Conservation (phyloP, 768 basidiomycete species). For the Naganishia vaughanmartiniae region DNA sequence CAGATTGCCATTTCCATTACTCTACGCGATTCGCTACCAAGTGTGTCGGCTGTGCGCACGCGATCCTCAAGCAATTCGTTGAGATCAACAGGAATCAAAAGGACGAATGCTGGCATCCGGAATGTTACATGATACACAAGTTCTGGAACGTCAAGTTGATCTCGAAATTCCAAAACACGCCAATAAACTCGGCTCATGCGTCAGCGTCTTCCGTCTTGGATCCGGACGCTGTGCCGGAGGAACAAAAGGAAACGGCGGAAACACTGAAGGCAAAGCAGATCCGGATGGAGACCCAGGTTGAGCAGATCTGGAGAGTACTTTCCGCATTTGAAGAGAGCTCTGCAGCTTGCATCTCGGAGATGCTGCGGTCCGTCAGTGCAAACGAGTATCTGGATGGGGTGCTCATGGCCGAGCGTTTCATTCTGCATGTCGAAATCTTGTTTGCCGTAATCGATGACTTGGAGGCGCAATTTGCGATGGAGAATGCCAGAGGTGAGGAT, state of each 20-base stretch:
- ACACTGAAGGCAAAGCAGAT: slow-evolving; percentile 85
- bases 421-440: slow-evolving; percentile 93
- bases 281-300: slow-evolving; percentile 94
- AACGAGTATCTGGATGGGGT: slow-evolving; percentile 95
- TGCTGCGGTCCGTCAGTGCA: slow-evolving; percentile 95
- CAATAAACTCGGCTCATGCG: slow-evolving; percentile 45
- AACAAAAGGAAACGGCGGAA: slow-evolving; percentile 69
- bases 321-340: slow-evolving; percentile 99
- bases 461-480: slow-evolving; percentile 75
- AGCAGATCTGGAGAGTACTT: slow-evolving; percentile 97
- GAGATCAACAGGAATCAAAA: slow-evolving; percentile 98
- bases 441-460: slow-evolving; percentile 97
- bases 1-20: slow-evolving; percentile 94
- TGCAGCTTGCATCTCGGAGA: slow-evolving; percentile 97
- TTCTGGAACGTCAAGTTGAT: slow-evolving; percentile 94
- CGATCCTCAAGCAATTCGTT: slow-evolving; percentile 98
- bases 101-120: slow-evolving; percentile 99
- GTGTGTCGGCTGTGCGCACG: slow-evolving; percentile 94
- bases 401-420: slow-evolving; percentile 97
- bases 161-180: slow-evolving; percentile 49
- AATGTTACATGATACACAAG: slow-evolving; percentile 99
- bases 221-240: slow-evolving; percentile 67
- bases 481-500: slow-evolving; percentile 76
- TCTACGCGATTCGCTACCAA: slow-evolving; percentile 98
- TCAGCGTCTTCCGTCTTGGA: slow-evolving; percentile 47